Evolutionary conservation across 2,329 filamentous ascomycete genomes (phyloP).

Genomic region (Penicillium verrucosum): DNA sequence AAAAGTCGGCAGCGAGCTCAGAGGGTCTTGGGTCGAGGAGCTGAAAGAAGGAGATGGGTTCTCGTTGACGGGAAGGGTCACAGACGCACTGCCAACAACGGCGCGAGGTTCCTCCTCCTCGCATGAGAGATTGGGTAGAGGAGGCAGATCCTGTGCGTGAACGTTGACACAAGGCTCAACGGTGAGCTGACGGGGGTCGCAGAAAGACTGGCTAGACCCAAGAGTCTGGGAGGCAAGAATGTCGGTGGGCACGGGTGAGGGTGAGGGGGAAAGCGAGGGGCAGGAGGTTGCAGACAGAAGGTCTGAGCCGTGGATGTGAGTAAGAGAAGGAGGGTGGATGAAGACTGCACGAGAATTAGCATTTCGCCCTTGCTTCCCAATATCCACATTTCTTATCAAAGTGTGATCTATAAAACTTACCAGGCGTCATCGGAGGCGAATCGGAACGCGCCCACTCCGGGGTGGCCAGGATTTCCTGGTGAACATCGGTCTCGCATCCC

Average conservation of each 20-base stretch:
- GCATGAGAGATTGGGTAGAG: slow-evolving; percentile 52
- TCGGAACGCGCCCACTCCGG: slow-evolving; percentile 73
- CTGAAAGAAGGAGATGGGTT: slow-evolving; percentile 39
- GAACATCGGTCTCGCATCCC: slow-evolving; percentile 65
- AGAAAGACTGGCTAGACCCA: slow-evolving; percentile 64
- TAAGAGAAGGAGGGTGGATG: slow-evolving; percentile 65
- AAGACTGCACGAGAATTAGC: slow-evolving; percentile 52
- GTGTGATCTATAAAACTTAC: slow-evolving; percentile 55
- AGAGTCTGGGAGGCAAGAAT: slow-evolving; percentile 71
- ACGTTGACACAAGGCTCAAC: slow-evolving; percentile 55
- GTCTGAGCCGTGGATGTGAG: slow-evolving; percentile 60
- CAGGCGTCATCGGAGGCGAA: slow-evolving; percentile 85
- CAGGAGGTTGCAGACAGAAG: slow-evolving; percentile 68
- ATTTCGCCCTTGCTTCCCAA: slow-evolving; percentile 17
- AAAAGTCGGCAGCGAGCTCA: slow-evolving; percentile 66
- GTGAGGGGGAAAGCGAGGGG: slow-evolving; percentile 83
- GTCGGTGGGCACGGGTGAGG: slow-evolving; percentile 68
- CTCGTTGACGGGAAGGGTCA: slow-evolving; percentile 39
- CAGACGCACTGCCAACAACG: slow-evolving; percentile 34
- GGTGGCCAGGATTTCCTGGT: slow-evolving; percentile 68
- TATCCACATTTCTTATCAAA: slow-evolving; percentile 1
- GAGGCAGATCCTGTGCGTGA: slow-evolving; percentile 59
- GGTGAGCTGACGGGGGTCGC: slow-evolving; percentile 85
- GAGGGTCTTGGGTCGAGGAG: slow-evolving; percentile 47
- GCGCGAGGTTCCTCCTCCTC: slow-evolving; percentile 41